These are phyloP conservation scores for Ramaria rubella DNA, from an alignment of 768 basidiomycete genomes.

Conservation along the genomic window DNA sequence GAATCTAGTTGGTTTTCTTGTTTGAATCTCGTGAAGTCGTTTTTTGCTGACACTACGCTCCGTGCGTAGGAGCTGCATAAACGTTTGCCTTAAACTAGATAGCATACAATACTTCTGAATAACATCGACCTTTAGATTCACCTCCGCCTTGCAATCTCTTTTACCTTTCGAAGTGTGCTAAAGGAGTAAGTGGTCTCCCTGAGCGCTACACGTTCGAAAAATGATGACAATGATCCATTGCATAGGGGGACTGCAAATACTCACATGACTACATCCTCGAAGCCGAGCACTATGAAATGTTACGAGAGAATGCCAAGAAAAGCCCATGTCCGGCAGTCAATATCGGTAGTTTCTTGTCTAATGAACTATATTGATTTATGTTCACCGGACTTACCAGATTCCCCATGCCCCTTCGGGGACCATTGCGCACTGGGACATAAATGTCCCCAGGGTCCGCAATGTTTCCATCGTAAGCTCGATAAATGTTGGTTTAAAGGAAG, in stretches of 20 bases:
- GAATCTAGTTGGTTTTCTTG: conserved; percentile 42
- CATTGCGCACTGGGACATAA: conserved; percentile 80
- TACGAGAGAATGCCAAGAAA: conserved; percentile 75
- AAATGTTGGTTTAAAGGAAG: conserved; percentile 86
- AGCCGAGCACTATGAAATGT: conserved; percentile 60
- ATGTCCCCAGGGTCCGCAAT: conserved; percentile 72
- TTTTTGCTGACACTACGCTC: not conserved
- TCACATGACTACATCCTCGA: conserved; percentile 74
- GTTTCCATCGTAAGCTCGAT: conserved; percentile 36
- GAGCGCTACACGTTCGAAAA: not conserved
- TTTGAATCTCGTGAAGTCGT: not conserved
- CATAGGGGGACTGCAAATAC: conserved; percentile 66
- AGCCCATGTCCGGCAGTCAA: conserved; percentile 82
- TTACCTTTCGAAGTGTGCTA: conserved; percentile 77
- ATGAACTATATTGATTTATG: not conserved
- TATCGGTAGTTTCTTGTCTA: conserved; percentile 43
- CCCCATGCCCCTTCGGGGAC: conserved; percentile 68
- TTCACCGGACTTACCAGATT: conserved; percentile 35
- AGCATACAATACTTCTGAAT: conserved; percentile 11
- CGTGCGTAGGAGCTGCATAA: conserved; percentile 61
- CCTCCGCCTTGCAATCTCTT: conserved; percentile 84
- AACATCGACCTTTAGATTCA: conserved; percentile 41
- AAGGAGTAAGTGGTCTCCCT: conserved; percentile 39
- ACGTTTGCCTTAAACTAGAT: conserved; percentile 39
- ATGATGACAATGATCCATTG: not conserved